Base-by-base conservation (phyloP, 78 protist genomes). In the Creolimax fragrantissima region DNA sequence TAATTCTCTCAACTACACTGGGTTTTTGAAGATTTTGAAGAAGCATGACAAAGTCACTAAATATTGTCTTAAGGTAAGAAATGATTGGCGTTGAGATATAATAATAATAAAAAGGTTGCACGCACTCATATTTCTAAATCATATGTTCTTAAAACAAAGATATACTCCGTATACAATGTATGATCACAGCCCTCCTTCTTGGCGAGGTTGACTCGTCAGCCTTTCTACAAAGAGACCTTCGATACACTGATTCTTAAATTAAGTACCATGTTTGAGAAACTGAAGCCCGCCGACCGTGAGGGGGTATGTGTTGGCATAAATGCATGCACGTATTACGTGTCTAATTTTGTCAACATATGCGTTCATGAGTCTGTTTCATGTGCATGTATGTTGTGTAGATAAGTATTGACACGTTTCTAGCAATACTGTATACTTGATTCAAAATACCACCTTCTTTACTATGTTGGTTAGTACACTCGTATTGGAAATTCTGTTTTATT, bases 21-120 rank as follows among this genome's bases (percentile, higher is more conserved):
- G 84, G 35, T 89, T 93, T 90, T 32, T 43, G 66, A 93, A 93
- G 90, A 89, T 89, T 58, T 6, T 45, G 58, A 93, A 93, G 92
- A 93, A 93, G 92, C 92, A 93, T 89, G 92, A 89, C 86, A 89
- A 89, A 45, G 4, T 3, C 41, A 85, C 92, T 3, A 2, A 67
- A 42, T 35, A 74, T 58, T 41, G 88, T 37, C 2, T 85, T 36
- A 81, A 44, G 74, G 74, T 47, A 47, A n/a, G n/a, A n/a, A n/a
- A n/a, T n/a, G n/a, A n/a, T n/a, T n/a, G n/a, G n/a, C n/a, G n/a
- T n/a, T n/a, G n/a, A n/a, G n/a, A n/a, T n/a, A n/a, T n/a, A n/a
- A n/a, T n/a, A n/a, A n/a, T n/a, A n/a, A n/a, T n/a, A n/a, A n/a
- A n/a, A n/a, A n/a, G n/a, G n/a, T n/a, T n/a, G n/a, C n/a, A n/a